These are phyloP conservation scores for Dothiorella sarmentorum DNA, from an alignment of 2,329 filamentous ascomycete species.

Conservation along the genomic window DNA sequence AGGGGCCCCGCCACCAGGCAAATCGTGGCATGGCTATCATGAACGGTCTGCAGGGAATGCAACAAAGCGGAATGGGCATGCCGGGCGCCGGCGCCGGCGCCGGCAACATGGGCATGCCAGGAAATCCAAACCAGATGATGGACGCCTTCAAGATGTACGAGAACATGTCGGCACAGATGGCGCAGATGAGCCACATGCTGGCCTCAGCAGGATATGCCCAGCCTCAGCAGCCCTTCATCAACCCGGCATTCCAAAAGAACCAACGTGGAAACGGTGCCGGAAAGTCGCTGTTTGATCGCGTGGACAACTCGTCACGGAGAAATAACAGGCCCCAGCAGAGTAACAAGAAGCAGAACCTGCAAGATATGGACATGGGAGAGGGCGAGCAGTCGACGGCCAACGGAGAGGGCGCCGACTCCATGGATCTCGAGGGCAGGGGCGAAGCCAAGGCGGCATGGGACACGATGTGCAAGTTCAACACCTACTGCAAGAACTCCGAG, in stretches of 20 bases:
- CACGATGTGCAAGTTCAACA: constrained; percentile 83
- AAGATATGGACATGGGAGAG: constrained; percentile 36
- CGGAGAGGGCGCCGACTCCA: constrained; percentile 39
- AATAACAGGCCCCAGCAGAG: constrained; percentile 49
- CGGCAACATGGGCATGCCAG: constrained; percentile 4
- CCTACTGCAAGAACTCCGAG: constrained; percentile 80
- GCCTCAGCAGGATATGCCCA: constrained; percentile 83
- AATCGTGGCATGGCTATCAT: constrained; percentile 18
- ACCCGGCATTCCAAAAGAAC: constrained; percentile 48
- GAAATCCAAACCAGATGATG: constrained; percentile 15
- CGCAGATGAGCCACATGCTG: constrained; percentile 68
- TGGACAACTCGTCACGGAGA: constrained; percentile 42
- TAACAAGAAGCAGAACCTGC: constrained; percentile 42
- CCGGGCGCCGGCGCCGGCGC: not conserved
- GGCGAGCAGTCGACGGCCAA: constrained; percentile 33
- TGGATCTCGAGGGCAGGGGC: constrained; percentile 58
- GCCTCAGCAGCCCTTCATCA: constrained; percentile 41
- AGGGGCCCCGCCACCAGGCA: constrained; percentile 60
- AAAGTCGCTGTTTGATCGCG: constrained; percentile 72
- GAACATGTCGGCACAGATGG: constrained; percentile 49
- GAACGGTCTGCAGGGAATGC: constrained; percentile 47
- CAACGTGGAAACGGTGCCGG: constrained; percentile 24
- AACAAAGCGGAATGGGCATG: constrained; percentile 42
- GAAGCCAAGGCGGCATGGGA: constrained; percentile 57
- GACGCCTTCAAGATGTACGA: constrained; percentile 21